Evolutionary conservation across 805 yeast genomes (phyloP).

Genomic region (Schwanniomyces pseudopolymorphus): DNA sequence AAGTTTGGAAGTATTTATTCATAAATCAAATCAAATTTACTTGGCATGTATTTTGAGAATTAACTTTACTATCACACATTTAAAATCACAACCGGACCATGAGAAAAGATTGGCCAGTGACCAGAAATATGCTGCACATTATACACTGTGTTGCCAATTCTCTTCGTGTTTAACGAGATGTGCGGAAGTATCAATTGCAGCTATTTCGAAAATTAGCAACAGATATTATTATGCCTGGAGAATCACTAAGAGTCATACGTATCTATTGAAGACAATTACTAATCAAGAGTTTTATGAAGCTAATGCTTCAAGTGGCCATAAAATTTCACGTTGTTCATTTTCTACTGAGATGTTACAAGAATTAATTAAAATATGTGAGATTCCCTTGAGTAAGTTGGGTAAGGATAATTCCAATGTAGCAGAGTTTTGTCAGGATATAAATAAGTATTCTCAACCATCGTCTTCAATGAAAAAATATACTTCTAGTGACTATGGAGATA

Average conservation of each 20-base stretch:
- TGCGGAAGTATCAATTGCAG: constrained; percentile 31
- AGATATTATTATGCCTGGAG: constrained; percentile 42
- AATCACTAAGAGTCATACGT: constrained; percentile 35
- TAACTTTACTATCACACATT: constrained; percentile 26
- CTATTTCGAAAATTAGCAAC: constrained; percentile 35
- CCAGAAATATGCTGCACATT: constrained; percentile 14
- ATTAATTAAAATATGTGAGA: constrained; percentile 25
- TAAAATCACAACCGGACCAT: constrained; percentile 22
- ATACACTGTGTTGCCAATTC: constrained; percentile 16
- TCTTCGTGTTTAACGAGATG: constrained; percentile 25
- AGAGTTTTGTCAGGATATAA: neutral
- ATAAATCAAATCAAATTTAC: constrained; percentile 29
- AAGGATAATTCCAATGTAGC: constrained; percentile 8
- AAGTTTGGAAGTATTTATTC: constrained; percentile 27
- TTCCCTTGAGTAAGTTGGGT: constrained; percentile 21
- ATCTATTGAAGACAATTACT: constrained; percentile 28
- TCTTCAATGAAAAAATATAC: neutral
- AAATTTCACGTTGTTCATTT: constrained; percentile 13
- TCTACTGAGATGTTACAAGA: constrained; percentile 24
- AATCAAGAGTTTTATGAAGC: constrained; percentile 28
- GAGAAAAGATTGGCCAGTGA: constrained; percentile 14
- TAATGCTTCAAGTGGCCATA: constrained; percentile 13
- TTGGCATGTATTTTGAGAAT: constrained; percentile 29
- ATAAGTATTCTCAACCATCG: neutral
- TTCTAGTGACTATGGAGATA: neutral